These are phyloP conservation scores for Candida montana DNA, from an alignment of 805 yeast species.

Conservation along the genomic window DNA sequence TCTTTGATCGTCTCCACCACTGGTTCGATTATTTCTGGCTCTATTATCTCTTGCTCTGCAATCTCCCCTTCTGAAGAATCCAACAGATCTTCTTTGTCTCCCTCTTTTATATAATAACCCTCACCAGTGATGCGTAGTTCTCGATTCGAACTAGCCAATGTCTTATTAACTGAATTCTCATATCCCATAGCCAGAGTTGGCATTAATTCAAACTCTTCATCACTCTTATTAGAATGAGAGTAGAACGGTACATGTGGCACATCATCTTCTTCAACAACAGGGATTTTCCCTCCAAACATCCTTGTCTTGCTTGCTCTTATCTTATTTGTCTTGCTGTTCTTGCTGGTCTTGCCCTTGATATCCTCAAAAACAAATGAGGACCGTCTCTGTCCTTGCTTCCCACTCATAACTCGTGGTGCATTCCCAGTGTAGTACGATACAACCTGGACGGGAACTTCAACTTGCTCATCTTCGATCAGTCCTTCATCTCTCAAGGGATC, in stretches of 20 bases:
- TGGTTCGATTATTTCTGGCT: too few relatives aligned
- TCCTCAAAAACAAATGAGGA: slow-evolving; percentile 1
- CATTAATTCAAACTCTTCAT: slow-evolving; percentile 21
- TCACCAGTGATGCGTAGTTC: slow-evolving; percentile 22
- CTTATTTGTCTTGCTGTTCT: too few relatives aligned
- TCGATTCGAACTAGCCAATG: slow-evolving; percentile 11
- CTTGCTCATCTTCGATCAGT: too few relatives aligned
- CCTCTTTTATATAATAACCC: slow-evolving; percentile 18
- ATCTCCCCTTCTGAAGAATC: background rate
- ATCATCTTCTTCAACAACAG: background rate
- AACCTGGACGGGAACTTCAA: too few relatives aligned
- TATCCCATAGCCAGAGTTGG: slow-evolving; percentile 26
- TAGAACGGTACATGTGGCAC: background rate
- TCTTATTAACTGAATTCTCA: slow-evolving; percentile 20
- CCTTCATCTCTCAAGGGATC: too few relatives aligned
- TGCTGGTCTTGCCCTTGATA: too few relatives aligned
- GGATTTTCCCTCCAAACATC: too few relatives aligned
- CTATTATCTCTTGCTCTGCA: background rate
- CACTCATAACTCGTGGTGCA: too few relatives aligned
- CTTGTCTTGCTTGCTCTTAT: too few relatives aligned
- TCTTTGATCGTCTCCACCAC: too few relatives aligned
- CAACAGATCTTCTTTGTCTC: background rate
- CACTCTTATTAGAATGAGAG: slow-evolving; percentile 14
- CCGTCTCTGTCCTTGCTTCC: background rate
- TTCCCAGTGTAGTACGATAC: too few relatives aligned